Evolutionary conservation across 495 filamentous ascomycete species (phyloP).

Genomic region (Neurospora sp.): DNA sequence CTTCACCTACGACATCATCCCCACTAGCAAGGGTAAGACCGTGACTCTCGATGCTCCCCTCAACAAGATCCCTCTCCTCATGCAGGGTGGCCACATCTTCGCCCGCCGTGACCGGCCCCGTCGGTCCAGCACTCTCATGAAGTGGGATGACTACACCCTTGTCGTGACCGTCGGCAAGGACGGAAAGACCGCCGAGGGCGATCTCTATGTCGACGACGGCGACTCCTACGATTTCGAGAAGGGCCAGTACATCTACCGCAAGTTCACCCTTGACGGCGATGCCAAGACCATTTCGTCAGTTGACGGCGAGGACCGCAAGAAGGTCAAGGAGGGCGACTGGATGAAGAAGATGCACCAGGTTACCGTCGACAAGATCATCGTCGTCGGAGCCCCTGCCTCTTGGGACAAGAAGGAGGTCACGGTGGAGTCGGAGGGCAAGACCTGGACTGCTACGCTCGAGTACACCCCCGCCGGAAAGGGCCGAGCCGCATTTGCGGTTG

Average conservation of each 20-base stretch:
- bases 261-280: conserved; percentile 47
- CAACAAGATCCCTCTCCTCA: conserved; percentile 76
- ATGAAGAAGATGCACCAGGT: conserved; percentile 68
- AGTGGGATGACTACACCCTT: conserved; percentile 87
- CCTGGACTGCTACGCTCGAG: conserved; percentile 46
- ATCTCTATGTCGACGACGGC: conserved; percentile 86
- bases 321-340: conserved; percentile 60
- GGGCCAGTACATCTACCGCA: conserved; percentile 78
- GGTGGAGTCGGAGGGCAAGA: conserved; percentile 59
- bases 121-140: conserved; percentile 79
- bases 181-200: conserved; percentile 60
- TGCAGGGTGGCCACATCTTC: conserved; percentile 87
- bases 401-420: conserved; percentile 63
- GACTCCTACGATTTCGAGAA: conserved; percentile 81
- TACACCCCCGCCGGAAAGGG: conserved; percentile 49
- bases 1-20: conserved; percentile 68
- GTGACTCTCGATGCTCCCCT: conserved; percentile 66
- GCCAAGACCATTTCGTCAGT: conserved; percentile 41
- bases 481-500: conserved; percentile 68
- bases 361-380: conserved; percentile 67
- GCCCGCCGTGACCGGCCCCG: conserved; percentile 81
- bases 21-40: conserved; percentile 52
- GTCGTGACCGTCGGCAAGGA: conserved; percentile 64
- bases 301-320: conserved; percentile 39
- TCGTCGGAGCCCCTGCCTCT: conserved; percentile 63